Percentiles rank a stretch among this genome's conserved stretches.
Evolutionary conservation across 192 early-diverging fungal genomes (phyloP).

Genomic region (Coemansia sp.): DNA sequence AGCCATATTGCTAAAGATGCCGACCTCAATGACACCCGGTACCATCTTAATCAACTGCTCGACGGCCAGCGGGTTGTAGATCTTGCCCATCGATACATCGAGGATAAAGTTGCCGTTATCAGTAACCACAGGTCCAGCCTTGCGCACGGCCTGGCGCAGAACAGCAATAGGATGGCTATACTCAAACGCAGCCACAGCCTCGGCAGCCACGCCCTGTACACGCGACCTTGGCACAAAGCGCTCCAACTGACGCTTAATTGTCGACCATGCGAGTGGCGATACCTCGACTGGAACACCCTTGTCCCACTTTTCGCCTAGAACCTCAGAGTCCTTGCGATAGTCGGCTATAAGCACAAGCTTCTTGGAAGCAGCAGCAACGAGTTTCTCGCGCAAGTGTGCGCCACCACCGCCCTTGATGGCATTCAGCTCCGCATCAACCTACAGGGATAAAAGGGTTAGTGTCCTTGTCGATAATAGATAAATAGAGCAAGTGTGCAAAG

Average conservation of each 20-base stretch:
- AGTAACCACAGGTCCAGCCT: conserved; percentile 93
- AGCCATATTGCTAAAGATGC: conserved; percentile 89
- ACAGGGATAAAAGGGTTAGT: neutral
- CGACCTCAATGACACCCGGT: conserved; percentile 92
- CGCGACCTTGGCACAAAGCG: conserved; percentile 32
- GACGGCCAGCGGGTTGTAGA: conserved; percentile 63
- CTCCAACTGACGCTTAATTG: conserved; percentile 61
- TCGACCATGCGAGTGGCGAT: conserved; percentile 77
- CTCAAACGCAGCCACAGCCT: conserved; percentile 16
- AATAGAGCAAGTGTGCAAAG: neutral
- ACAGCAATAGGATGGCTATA: conserved; percentile 56
- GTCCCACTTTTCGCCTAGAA: conserved; percentile 83
- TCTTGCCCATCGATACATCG: conserved; percentile 81
- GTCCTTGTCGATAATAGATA: neutral
- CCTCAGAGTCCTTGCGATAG: conserved; percentile 79
- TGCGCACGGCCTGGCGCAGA: conserved; percentile 83
- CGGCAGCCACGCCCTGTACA: neutral
- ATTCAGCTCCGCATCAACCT: conserved; percentile 83
- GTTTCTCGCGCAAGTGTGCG: conserved; percentile 93
- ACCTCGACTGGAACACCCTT: conserved; percentile 93
- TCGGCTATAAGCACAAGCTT: conserved; percentile 92
- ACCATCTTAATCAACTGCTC: conserved; percentile 67
- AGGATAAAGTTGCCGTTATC: conserved; percentile 94
- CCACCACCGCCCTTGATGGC: conserved; percentile 96
- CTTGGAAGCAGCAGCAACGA: conserved; percentile 81